Percentiles rank a stretch among this genome's conserved stretches.
phyloP scores from a whole-genome alignment of 2,329 filamentous ascomycete genomes.

The Sclerotinia sclerotiorum region DNA sequence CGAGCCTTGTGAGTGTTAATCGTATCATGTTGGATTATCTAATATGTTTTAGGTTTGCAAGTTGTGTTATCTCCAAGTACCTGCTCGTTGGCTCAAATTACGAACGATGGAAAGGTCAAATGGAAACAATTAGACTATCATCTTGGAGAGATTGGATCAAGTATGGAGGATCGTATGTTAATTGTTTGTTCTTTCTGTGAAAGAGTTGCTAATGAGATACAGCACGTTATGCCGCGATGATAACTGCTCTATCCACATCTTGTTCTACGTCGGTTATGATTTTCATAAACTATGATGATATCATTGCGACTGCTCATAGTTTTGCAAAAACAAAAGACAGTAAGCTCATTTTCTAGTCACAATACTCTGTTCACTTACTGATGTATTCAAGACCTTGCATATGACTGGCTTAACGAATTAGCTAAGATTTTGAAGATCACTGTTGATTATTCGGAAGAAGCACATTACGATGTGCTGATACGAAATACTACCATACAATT shows the following conservation, averaged over 20 bases:
- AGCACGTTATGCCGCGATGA: conserved; percentile 57
- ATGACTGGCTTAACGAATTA: conserved; percentile 64
- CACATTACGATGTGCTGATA: conserved; percentile 69
- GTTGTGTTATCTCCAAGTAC: conserved; percentile 61
- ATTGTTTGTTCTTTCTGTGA: not conserved
- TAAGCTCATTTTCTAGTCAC: conserved; percentile 26
- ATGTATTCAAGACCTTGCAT: conserved; percentile 53
- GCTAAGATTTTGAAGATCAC: conserved; percentile 69
- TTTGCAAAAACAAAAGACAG: conserved; percentile 31
- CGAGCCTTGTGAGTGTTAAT: conserved; percentile 56
- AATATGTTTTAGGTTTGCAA: conserved; percentile 50
- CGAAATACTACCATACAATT: conserved; percentile 71
- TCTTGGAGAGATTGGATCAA: conserved; percentile 49
- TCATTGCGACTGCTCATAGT: conserved; percentile 62
- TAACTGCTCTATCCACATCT: conserved; percentile 60
- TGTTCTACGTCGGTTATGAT: conserved; percentile 50
- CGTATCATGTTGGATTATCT: not conserved
- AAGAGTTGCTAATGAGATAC: conserved; percentile 30
- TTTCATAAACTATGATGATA: conserved; percentile 63
- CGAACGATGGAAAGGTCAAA: conserved; percentile 57
- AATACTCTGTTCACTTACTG: conserved; percentile 11
- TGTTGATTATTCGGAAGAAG: conserved; percentile 79
- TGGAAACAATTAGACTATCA: conserved; percentile 58
- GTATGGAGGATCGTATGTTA: conserved; percentile 51
- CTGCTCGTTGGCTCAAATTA: conserved; percentile 58